Percentiles rank a stretch among this genome's conserved stretches.
Evolutionary conservation across 2,329 filamentous ascomycete genomes (phyloP).

Genomic region (Geoglossum cookeanum): DNA sequence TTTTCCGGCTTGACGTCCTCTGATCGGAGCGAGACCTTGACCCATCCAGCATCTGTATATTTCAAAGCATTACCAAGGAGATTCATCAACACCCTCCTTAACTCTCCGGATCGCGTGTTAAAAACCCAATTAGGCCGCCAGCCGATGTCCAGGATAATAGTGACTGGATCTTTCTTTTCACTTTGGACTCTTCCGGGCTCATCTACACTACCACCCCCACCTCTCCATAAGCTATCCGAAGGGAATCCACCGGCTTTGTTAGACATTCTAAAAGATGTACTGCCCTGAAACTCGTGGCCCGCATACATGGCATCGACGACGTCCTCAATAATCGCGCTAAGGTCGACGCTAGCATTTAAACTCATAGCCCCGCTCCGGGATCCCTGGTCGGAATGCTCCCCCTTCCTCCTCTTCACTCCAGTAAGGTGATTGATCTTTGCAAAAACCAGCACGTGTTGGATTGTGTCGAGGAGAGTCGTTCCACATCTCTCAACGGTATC

Average conservation of each 20-base stretch:
- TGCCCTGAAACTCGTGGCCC: conserved; percentile 8
- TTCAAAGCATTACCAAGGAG: conserved; percentile 43
- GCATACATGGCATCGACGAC: conserved; percentile 16
- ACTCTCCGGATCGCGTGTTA: conserved; percentile 29
- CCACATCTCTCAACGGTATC: conserved; percentile 21
- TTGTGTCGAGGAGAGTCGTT: conserved; percentile 22
- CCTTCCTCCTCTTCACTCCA: not conserved
- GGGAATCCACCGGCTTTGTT: not conserved
- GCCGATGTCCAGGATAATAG: not conserved
- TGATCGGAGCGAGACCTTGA: conserved; percentile 24
- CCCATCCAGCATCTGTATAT: conserved; percentile 34
- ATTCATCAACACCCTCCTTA: conserved; percentile 41
- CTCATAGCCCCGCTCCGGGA: not conserved
- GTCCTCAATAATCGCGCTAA: conserved; percentile 11
- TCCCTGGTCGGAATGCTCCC: not conserved
- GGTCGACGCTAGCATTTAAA: not conserved
- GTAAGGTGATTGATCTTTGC: conserved; percentile 15
- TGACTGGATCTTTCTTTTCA: not conserved
- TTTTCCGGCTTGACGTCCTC: conserved; percentile 6
- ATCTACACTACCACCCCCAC: not conserved
- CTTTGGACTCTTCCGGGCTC: not conserved
- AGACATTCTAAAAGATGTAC: not conserved
- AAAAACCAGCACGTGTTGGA: conserved; percentile 24
- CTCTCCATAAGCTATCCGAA: not conserved
- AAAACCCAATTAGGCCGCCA: conserved; percentile 28